Evolutionary conservation across 805 yeast species (phyloP), one percentile per base, ranked within the genome.

Genomic region (Torulaspora franciscae): DNA sequence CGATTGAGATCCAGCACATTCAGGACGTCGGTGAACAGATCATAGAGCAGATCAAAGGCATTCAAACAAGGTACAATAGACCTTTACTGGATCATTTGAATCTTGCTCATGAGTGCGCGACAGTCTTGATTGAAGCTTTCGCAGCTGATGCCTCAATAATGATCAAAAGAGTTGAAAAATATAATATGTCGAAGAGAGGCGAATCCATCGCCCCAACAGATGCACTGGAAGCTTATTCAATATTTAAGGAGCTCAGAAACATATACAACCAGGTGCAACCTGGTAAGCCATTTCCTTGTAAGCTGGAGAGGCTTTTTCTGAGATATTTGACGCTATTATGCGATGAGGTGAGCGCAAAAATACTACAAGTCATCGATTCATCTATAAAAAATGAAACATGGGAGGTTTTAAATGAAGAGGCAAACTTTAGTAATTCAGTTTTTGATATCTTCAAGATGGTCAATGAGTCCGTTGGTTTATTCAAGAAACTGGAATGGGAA

Each of bases 381-480:
- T 80, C 91, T 0, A 57, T 86, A 3, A 67, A 69, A 7, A 73
- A 69, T 8, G 96, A 89, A 59, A 56, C 58, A 1, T 80, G 82
- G 60, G 66, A 70, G 40, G 79, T 82, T 0, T 56, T 80, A 13
- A 77, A 78, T 49, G 68, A 71, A 35, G 67, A 64, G 1, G 67
- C 68, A 5, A 56, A 56, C 1, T 71, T 72, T 55, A 80, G 87
- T 48, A 68, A 78, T 2, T 84, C 91, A 0, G 85, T 83, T 1
- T 58, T 75, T 17, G 93, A 85, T 58, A 73, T 84, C 10, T 83
- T 84, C 61, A 72, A 78, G 7, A 70, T 85, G 59, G 72, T 85
- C 28, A 74, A 75, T 47, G 80, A 80, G 42, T 74, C 79, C 9
- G 58, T 85, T 15, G 65, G 69, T 4, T 70, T 85, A n/a, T 67